Percentiles rank a stretch among this genome's conserved stretches.
These are phyloP conservation scores for Papiliotrema laurentii DNA, from an alignment of 1,284 basidiomycete species.

Conservation along the genomic window DNA sequence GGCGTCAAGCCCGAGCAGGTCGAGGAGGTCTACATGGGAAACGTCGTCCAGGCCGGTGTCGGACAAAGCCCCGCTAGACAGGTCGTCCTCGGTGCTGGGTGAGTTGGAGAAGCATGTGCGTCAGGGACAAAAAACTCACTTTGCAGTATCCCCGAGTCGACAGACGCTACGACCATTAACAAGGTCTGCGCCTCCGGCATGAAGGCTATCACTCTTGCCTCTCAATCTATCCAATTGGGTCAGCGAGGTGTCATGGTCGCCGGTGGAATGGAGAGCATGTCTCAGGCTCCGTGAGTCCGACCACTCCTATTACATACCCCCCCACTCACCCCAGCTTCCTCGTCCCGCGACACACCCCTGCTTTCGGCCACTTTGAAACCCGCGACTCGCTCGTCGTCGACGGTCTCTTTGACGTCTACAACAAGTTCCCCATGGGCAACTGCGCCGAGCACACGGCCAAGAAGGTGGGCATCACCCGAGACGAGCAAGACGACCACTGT, in stretches of 20 bases:
- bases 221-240: slow-evolving; percentile 83
- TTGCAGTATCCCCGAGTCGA: slow-evolving; percentile 59
- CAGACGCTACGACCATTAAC: slow-evolving; percentile 98
- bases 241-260: slow-evolving; percentile 76
- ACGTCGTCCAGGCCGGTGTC: slow-evolving; percentile 92
- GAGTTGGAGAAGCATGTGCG: slow-evolving; percentile 24
- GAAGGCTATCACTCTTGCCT: slow-evolving; percentile 89
- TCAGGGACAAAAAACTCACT: neutral
- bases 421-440: slow-evolving; percentile 93
- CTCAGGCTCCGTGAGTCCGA: slow-evolving; percentile 75
- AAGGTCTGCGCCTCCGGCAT: slow-evolving; percentile 97
- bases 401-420: slow-evolving; percentile 93
- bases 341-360: slow-evolving; percentile 76
- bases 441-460: slow-evolving; percentile 86
- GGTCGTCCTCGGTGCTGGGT: slow-evolving; percentile 80
- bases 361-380: slow-evolving; percentile 83
- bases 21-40: slow-evolving; percentile 96
- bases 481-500: slow-evolving; percentile 83
- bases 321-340: slow-evolving; percentile 58
- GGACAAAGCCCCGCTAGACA: slow-evolving; percentile 95
- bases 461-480: slow-evolving; percentile 76
- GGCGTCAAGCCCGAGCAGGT: slow-evolving; percentile 74
- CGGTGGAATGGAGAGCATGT: slow-evolving; percentile 98
- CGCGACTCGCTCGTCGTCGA: slow-evolving; percentile 87
- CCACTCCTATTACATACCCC: slow-evolving; percentile 5